Evolutionary conservation across 2,329 filamentous ascomycete species (phyloP).

Genomic region (Talaromyces islandicus): DNA sequence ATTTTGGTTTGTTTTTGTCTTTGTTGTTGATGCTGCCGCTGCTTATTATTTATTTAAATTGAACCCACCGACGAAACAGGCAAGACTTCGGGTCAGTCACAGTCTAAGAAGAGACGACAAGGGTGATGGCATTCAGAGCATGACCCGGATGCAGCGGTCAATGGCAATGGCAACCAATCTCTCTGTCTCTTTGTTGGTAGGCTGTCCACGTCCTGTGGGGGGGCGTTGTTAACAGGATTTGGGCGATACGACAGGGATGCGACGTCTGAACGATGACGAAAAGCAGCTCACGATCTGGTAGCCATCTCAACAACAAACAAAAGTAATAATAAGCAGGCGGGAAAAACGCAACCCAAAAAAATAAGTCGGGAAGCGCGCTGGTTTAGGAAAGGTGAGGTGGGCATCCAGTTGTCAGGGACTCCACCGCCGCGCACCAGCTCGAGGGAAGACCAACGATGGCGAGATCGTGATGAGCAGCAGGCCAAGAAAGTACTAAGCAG

Average conservation of each 20-base stretch:
- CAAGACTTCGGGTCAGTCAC: no score
- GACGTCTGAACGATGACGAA: neutral
- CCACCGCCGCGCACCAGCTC: constrained; percentile 15
- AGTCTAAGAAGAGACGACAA: neutral
- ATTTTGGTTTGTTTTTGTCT: neutral
- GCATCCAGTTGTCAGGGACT: constrained; percentile 19
- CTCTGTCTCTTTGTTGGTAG: neutral
- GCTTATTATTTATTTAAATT: neutral
- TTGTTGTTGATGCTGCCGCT: neutral
- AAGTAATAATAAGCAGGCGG: neutral
- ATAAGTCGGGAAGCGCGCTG: neutral
- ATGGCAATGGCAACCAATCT: neutral
- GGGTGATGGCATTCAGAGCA: neutral
- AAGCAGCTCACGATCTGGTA: neutral
- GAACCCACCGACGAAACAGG: neutral
- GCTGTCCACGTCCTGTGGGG: neutral
- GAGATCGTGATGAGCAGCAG: neutral
- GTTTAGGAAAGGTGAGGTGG: constrained; percentile 15
- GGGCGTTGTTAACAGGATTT: neutral
- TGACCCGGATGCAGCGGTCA: neutral
- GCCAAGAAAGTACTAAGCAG: neutral
- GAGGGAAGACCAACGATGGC: neutral
- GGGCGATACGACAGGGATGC: neutral
- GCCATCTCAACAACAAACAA: neutral
- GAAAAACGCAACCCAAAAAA: neutral